Percentiles rank a stretch among this genome's conserved stretches.
Evolutionary conservation across 1,284 basidiomycete genomes (phyloP).

Genomic region (Binderoboletus segoi): DNA sequence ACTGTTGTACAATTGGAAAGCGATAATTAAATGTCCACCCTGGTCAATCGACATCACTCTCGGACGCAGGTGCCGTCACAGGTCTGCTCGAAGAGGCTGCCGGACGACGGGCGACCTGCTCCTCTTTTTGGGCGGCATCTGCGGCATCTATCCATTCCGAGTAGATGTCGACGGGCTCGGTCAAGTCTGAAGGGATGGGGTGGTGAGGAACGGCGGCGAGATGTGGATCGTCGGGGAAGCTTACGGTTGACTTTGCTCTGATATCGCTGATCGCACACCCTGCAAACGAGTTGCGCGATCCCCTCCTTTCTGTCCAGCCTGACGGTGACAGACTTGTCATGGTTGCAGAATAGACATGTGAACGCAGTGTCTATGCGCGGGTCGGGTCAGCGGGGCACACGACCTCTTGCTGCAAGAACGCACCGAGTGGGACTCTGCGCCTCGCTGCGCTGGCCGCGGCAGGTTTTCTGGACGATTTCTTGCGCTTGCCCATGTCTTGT

Average conservation of each 20-base stretch:
- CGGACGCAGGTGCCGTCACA: conserved; percentile 37
- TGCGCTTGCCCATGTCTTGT: conserved; percentile 83
- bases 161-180: conserved; percentile 88
- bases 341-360: conserved; percentile 89
- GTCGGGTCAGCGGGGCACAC: conserved; percentile 8
- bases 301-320: conserved; percentile 85
- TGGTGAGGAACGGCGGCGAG: conserved; percentile 19
- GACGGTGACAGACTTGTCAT: conserved; percentile 87
- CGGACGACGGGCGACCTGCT: conserved; percentile 49
- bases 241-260: conserved; percentile 84
- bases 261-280: conserved; percentile 80
- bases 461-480: conserved; percentile 81
- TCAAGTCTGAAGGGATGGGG: conserved; percentile 55
- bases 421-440: conserved; percentile 72
- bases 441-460: conserved; percentile 52
- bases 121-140: conserved; percentile 76
- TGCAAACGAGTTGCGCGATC: conserved; percentile 74
- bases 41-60: conserved; percentile 46
- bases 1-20: conserved; percentile 29
- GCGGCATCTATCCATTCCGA: conserved; percentile 93
- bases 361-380: conserved; percentile 73
- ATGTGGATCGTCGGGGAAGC: conserved; percentile 37
- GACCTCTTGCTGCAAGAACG: conserved; percentile 21
- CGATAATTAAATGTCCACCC: conserved; percentile 8
- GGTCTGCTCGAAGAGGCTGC: conserved; percentile 62